Evolutionary conservation across 2,329 filamentous ascomycete genomes (phyloP).

Genomic region (Botrytis porri): DNA sequence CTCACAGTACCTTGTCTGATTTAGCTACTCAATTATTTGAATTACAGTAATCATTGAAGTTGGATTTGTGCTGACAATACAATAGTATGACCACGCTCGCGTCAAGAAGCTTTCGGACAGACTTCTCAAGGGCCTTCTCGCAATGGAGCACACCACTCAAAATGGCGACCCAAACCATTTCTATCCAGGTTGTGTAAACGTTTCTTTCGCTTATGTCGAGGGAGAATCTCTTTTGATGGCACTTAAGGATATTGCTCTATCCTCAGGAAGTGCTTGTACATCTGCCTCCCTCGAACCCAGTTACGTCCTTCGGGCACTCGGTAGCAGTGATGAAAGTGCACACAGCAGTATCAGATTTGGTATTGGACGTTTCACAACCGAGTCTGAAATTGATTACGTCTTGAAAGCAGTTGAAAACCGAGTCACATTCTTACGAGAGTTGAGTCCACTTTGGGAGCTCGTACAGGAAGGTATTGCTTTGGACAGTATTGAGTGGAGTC

Average conservation of each 20-base stretch:
- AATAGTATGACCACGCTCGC: slow-evolving; percentile 85
- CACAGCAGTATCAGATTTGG: slow-evolving; percentile 98
- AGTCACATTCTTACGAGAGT: slow-evolving; percentile 87
- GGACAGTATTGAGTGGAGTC: slow-evolving; percentile 96
- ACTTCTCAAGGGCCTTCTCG: slow-evolving; percentile 75
- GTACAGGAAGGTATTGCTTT: slow-evolving; percentile 96
- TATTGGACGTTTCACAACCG: slow-evolving; percentile 94
- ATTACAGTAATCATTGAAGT: slow-evolving; percentile 36
- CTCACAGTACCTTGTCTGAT: slow-evolving; percentile 37
- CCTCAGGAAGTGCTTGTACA: slow-evolving; percentile 94
- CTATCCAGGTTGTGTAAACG: slow-evolving; percentile 96
- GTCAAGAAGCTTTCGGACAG: slow-evolving; percentile 80
- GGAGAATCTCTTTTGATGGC: slow-evolving; percentile 98
- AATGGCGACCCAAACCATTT: slow-evolving; percentile 82
- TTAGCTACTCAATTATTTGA: slow-evolving; percentile 1
- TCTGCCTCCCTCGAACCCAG: slow-evolving; percentile 95
- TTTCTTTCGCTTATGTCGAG: slow-evolving; percentile 97
- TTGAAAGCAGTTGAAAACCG: slow-evolving; percentile 88
- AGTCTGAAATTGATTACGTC: slow-evolving; percentile 94
- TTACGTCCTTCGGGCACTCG: slow-evolving; percentile 90
- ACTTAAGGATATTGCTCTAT: slow-evolving; percentile 94
- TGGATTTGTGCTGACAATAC: slow-evolving; percentile 29
- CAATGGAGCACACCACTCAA: slow-evolving; percentile 87
- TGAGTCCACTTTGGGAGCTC: slow-evolving; percentile 95
- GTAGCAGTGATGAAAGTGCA: slow-evolving; percentile 94